Evolutionary conservation across 371 early-diverging fungal genomes (phyloP).

Genomic region (Aphelidium insulamus): DNA sequence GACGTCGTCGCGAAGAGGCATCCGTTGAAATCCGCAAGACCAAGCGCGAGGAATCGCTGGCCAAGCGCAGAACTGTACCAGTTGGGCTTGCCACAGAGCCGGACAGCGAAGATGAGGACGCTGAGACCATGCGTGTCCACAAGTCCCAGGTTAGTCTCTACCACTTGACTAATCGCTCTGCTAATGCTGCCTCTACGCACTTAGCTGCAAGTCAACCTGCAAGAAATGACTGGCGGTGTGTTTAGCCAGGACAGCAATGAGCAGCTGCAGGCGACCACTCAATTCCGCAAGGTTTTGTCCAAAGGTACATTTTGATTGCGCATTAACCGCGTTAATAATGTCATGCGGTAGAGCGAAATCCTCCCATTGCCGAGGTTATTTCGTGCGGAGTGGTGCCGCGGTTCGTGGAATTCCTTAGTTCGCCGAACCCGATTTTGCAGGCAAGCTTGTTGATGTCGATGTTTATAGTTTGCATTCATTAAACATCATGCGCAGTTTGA

Average conservation of each 20-base stretch:
- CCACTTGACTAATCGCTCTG: neutral
- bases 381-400: conserved; percentile 78
- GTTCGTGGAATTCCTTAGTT: conserved; percentile 81
- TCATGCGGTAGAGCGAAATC: conserved; percentile 80
- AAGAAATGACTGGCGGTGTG: conserved; percentile 46
- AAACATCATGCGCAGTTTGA: no score
- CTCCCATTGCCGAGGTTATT: conserved; percentile 97
- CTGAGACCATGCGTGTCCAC: conserved; percentile 14
- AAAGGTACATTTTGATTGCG: conserved; percentile 27
- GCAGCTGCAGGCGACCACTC: conserved; percentile 65
- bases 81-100: conserved; percentile 21
- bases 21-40: conserved; percentile 85
- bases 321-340: no score
- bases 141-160: conserved; percentile 20
- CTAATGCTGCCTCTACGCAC: conserved; percentile 1
- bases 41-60: conserved; percentile 80
- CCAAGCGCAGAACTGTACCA: conserved; percentile 75
- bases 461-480: neutral
- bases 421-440: conserved; percentile 59
- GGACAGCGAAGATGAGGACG: conserved; percentile 60
- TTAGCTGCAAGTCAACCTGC: conserved; percentile 36
- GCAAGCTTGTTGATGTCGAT: no score
- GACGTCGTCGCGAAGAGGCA: conserved; percentile 78
- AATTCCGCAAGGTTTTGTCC: conserved; percentile 89
- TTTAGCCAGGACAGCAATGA: conserved; percentile 47